Percentiles rank a stretch among this genome's conserved stretches.
These are phyloP conservation scores for Vitis labrusca DNA, from an alignment of 164 flowering plant genomes.

Conservation along the genomic window DNA sequence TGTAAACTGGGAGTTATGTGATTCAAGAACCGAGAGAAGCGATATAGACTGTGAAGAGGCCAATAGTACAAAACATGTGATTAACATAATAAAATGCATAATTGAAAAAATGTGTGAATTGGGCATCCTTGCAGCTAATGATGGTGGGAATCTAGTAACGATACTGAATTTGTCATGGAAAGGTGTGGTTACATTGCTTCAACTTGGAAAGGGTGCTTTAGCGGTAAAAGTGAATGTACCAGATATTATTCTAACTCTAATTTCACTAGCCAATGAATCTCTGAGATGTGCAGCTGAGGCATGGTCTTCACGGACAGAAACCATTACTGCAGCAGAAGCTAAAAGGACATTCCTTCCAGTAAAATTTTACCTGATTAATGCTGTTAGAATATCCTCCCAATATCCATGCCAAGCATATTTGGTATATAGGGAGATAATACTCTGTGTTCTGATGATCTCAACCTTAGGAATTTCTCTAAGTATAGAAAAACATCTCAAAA, in stretches of 20 bases:
- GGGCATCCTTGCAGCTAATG: constrained; percentile 77
- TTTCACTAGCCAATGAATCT: constrained; percentile 67
- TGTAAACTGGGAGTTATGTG: constrained; percentile 40
- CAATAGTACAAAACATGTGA: constrained; percentile 32
- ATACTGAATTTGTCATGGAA: constrained; percentile 93
- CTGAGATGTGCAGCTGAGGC: constrained; percentile 62
- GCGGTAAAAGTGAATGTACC: constrained; percentile 52
- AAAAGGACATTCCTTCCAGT: constrained; percentile 77
- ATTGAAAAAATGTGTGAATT: constrained; percentile 61
- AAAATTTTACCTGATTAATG: constrained; percentile 82
- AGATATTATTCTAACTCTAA: constrained; percentile 53
- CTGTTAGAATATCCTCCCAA: constrained; percentile 63
- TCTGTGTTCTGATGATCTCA: constrained; percentile 55
- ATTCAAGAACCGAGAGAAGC: constrained; percentile 15
- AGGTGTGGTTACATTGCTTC: constrained; percentile 88
- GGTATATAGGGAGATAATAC: constrained; percentile 52
- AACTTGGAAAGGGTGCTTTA: constrained; percentile 57
- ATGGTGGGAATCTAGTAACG: constrained; percentile 75
- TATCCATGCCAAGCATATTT: constrained; percentile 60
- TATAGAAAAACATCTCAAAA: constrained; percentile 43
- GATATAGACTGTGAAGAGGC: constrained; percentile 20
- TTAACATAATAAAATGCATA: constrained; percentile 41
- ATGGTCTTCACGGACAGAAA: constrained; percentile 56
- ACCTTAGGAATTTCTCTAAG: constrained; percentile 53
- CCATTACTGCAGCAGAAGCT: constrained; percentile 60